Base-by-base conservation (phyloP, 306 rosid genomes). In the Vigna radiata region DNA sequence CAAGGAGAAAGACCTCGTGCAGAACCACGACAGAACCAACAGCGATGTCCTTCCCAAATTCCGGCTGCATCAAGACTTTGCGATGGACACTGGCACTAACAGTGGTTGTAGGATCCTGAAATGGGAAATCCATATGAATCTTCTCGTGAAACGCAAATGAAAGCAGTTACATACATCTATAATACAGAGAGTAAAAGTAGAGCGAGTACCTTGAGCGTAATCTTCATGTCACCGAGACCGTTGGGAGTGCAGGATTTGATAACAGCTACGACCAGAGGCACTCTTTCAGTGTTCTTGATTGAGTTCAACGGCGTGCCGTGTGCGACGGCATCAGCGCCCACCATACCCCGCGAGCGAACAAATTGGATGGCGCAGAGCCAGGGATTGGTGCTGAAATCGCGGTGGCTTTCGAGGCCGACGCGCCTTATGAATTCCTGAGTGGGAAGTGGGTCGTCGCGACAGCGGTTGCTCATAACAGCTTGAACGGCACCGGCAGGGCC, bases 401-500 rank as follows among this genome's bases (percentile, higher is more conserved):
- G 77, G 47, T 79, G 73, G 2, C 53, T 80, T 16, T 85, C 93
- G 27, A 75, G 89, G 17, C 83, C 23, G 5, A 82, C 87, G 33
- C 89, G 83, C 76, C 89, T 79, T 6, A 94, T 76, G 44, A 77
- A 87, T 82, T 94, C 93, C 72, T 94, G 97, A 39, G 97, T 94
- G 56, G 94, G 88, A 15, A 90, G 81, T 74, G 36, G 50, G 0
- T 21, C 15, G 13, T 81, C 69, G 9, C 25, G 8, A 15, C 83
- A 78, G 53, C 87, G 96, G 62, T 79, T 87, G 87, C 89, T 88
- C 93, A 94, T 90, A 58, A 92, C 96, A 5, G 89, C 80, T 72
- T 92, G 98, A 37, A 90, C 79, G 0, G 85, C 83, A 44, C 96
- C 93, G 69, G 98, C 98, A 5, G 97, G 98, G 3, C 96, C 97